phyloP scores from a whole-genome alignment of 257 asterid species.

The Petunia secreta region DNA sequence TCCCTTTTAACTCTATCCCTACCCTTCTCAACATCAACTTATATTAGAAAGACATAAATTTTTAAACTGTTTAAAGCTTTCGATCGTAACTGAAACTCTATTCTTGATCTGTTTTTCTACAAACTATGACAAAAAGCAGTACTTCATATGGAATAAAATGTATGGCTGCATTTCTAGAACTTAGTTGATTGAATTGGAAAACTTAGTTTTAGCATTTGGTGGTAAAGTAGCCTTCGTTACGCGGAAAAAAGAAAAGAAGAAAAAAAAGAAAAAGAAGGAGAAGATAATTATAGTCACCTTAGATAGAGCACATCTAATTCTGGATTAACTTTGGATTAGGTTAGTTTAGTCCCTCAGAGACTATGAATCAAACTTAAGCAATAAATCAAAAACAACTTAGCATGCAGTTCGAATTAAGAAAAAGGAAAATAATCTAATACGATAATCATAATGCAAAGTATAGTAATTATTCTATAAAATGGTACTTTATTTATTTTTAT shows the following conservation, averaged over 20 bases:
- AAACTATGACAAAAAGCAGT: constrained; percentile 10
- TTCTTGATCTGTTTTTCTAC: background rate
- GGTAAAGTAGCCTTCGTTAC: background rate
- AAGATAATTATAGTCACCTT: background rate
- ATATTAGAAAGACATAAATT: background rate
- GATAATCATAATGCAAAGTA: background rate
- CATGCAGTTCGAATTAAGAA: background rate
- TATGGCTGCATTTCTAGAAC: background rate
- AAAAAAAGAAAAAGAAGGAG: background rate
- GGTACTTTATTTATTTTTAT: no score
- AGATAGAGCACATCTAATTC: background rate
- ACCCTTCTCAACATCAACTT: no score
- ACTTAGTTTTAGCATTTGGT: background rate
- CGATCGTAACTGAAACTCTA: background rate
- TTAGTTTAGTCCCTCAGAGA: background rate
- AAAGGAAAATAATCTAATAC: background rate
- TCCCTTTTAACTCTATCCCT: no score
- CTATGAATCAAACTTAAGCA: background rate
- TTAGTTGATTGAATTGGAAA: background rate
- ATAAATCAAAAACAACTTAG: background rate
- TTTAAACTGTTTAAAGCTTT: background rate
- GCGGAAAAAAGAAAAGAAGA: no score
- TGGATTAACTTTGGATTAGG: background rate
- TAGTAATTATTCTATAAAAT: background rate
- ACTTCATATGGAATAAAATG: background rate